Evolutionary conservation across 306 rosid species (phyloP).

Genomic region (Pyrus betulifolia): DNA sequence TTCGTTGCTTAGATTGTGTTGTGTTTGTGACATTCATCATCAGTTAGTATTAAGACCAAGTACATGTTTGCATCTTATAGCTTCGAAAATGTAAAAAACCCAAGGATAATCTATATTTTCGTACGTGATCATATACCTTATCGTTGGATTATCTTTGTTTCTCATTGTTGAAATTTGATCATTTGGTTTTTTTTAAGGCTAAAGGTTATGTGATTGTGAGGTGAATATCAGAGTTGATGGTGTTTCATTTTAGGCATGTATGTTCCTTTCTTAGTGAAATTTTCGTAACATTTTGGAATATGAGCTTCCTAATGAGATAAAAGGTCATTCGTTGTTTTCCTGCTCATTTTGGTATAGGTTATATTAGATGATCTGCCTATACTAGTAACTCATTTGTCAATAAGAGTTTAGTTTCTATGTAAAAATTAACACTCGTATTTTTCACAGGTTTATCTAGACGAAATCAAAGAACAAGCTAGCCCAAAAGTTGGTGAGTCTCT

Average conservation of each 20-base stretch:
- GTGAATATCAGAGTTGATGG: background rate
- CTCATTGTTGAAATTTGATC: background rate
- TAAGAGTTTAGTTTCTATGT: background rate
- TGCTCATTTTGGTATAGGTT: background rate
- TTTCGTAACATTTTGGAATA: background rate
- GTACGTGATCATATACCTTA: too few relatives aligned
- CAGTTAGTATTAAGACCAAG: background rate
- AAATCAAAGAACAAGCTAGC: slow-evolving; percentile 29
- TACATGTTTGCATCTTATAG: background rate
- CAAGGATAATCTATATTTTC: too few relatives aligned
- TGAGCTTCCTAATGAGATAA: background rate
- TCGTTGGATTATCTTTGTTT: background rate
- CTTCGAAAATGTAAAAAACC: background rate
- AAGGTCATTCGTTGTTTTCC: background rate
- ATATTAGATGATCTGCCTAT: background rate
- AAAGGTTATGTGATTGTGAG: too few relatives aligned
- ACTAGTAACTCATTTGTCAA: background rate
- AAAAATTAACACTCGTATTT: background rate
- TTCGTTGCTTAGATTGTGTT: too few relatives aligned
- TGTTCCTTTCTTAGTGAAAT: background rate
- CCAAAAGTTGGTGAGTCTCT: slow-evolving; percentile 46
- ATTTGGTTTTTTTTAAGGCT: background rate
- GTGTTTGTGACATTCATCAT: too few relatives aligned
- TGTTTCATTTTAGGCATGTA: background rate
- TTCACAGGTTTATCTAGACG: slow-evolving; percentile 45